These are phyloP conservation scores for Metschnikowia lachancei DNA, from an alignment of 805 yeast species.

Conservation along the genomic window DNA sequence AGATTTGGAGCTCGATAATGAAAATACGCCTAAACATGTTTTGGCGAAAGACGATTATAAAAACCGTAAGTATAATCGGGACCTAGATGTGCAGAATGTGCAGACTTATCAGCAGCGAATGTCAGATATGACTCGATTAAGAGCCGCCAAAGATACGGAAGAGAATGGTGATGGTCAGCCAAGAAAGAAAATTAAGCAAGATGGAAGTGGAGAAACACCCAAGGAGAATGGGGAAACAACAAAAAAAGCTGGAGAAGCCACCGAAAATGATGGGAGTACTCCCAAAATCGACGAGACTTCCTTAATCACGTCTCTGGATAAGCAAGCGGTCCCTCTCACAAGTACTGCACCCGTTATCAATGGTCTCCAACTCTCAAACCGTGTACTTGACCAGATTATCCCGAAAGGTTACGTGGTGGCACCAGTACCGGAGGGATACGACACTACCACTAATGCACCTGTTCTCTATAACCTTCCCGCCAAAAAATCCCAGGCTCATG, in stretches of 20 bases:
- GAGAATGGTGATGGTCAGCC: neutral
- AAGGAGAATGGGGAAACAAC: neutral
- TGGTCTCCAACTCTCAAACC: conserved; percentile 36
- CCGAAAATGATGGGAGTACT: neutral
- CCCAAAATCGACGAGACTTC: neutral
- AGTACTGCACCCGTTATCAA: neutral
- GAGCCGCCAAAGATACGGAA: neutral
- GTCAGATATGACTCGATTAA: conserved; percentile 8
- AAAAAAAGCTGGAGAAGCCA: neutral
- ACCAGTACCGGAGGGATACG: conserved; percentile 44
- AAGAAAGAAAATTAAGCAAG: conserved; percentile 1
- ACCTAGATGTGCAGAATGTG: conserved; percentile 22
- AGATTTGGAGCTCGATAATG: neutral
- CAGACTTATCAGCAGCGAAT: conserved; percentile 19
- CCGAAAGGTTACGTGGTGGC: conserved; percentile 52
- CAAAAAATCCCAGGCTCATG: conserved; percentile 28
- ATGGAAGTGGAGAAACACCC: neutral
- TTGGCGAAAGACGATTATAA: conserved; percentile 42
- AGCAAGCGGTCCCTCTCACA: neutral
- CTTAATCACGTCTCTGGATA: neutral
- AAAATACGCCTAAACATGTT: conserved; percentile 11
- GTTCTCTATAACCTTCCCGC: conserved; percentile 55
- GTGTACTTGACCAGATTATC: conserved; percentile 45
- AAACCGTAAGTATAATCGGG: conserved; percentile 31
- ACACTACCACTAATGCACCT: conserved; percentile 7